phyloP scores from a whole-genome alignment of 176 grass and related monocot genomes.

The Panicum miliaceum region DNA sequence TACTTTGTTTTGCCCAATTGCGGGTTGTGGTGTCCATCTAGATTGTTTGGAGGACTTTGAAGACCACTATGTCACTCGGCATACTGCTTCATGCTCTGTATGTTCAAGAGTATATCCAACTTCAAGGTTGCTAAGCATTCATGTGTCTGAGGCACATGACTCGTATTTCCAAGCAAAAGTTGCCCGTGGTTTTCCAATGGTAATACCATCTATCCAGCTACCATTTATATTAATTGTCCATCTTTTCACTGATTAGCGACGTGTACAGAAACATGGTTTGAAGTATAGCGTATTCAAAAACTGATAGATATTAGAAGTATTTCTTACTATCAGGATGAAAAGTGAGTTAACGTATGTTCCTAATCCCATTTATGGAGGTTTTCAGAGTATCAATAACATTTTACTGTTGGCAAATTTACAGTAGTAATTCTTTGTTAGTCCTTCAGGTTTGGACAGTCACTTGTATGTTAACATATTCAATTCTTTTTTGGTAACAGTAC shows the following conservation, averaged over 20 bases:
- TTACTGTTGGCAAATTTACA: slow-evolving; percentile 1
- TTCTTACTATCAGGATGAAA: background rate
- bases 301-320: background rate
- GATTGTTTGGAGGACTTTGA: slow-evolving; percentile 88
- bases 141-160: slow-evolving; percentile 94
- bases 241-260: background rate
- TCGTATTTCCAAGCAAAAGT: slow-evolving; percentile 97
- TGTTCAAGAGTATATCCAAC: slow-evolving; percentile 93
- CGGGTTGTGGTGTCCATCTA: slow-evolving; percentile 70
- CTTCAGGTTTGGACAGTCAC: background rate
- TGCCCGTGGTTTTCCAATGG: slow-evolving; percentile 89
- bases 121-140: slow-evolving; percentile 74
- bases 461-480: background rate
- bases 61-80: slow-evolving; percentile 78
- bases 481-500: slow-evolving; percentile 62
- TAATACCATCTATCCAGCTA: slow-evolving; percentile 44
- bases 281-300: background rate
- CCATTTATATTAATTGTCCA: background rate
- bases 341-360: background rate
- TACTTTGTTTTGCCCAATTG: slow-evolving; percentile 82
- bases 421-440: background rate
- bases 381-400: slow-evolving; percentile 2
- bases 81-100: slow-evolving; percentile 88
- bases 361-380: background rate
- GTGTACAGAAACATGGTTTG: background rate